phyloP scores from a whole-genome alignment of 495 filamentous ascomycete genomes.

The Penicillium chermesinum region DNA sequence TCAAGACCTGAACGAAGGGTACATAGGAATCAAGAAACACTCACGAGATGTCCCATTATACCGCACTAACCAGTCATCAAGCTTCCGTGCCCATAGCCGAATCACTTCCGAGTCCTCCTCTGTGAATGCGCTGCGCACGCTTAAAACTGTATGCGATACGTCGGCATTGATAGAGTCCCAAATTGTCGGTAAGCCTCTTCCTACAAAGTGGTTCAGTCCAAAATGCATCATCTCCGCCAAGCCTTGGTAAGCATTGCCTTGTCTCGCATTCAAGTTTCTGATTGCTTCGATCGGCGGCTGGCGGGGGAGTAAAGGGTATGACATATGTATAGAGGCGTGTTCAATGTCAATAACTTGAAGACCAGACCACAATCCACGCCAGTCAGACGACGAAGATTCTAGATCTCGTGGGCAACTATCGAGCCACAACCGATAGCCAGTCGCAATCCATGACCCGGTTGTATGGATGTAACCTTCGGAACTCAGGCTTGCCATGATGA shows the following conservation, averaged over 20 bases:
- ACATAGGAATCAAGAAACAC: constrained; percentile 1
- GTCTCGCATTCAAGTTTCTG: constrained; percentile 20
- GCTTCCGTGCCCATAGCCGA: constrained; percentile 31
- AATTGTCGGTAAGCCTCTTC: constrained; percentile 34
- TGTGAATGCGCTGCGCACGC: constrained; percentile 24
- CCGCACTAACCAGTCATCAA: constrained; percentile 37
- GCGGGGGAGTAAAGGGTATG: constrained; percentile 32
- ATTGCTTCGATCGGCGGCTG: constrained; percentile 27
- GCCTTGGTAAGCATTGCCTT: constrained; percentile 30
- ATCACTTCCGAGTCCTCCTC: constrained; percentile 32
- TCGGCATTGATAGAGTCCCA: constrained; percentile 33
- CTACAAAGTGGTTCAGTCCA: constrained; percentile 37
- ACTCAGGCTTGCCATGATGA: constrained; percentile 39
- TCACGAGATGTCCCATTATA: constrained; percentile 33
- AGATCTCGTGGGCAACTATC: constrained; percentile 25
- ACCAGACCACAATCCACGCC: constrained; percentile 34
- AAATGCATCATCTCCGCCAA: constrained; percentile 40
- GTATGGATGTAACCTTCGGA: constrained; percentile 35
- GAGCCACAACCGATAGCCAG: constrained; percentile 35
- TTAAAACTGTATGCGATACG: constrained; percentile 7
- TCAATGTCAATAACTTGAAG: constrained; percentile 42
- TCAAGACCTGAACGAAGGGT: not conserved
- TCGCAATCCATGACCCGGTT: constrained; percentile 37
- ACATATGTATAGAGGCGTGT: constrained; percentile 42
- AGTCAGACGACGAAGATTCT: constrained; percentile 22